These are phyloP conservation scores for Botrytis hyacinthi DNA, from an alignment of 2,329 filamentous ascomycete genomes.

Conservation along the genomic window DNA sequence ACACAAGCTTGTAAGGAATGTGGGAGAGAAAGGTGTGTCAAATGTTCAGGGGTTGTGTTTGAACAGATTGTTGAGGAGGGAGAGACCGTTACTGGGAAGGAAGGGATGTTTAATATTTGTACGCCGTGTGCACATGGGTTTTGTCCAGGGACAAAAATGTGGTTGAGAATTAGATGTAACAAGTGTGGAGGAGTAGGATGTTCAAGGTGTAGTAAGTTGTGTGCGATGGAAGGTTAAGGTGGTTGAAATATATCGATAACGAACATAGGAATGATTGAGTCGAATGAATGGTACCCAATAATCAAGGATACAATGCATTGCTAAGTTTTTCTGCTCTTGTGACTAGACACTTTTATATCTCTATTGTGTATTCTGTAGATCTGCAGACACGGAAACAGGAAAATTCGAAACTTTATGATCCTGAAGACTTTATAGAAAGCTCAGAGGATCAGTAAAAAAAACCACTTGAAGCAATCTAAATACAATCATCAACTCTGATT, in stretches of 20 bases:
- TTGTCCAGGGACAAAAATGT: constrained; percentile 11
- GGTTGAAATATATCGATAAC: neutral
- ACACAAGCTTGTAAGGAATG: neutral
- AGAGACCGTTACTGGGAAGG: neutral
- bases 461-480: neutral
- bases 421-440: neutral
- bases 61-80: constrained; percentile 8
- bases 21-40: constrained; percentile 12
- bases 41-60: neutral
- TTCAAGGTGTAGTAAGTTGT: neutral
- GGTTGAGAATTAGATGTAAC: constrained; percentile 12
- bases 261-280: neutral
- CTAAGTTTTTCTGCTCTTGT: neutral
- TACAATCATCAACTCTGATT: neutral
- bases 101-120: neutral
- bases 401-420: neutral
- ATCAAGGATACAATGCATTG: neutral
- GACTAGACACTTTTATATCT: neutral
- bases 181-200: neutral
- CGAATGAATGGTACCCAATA: no score
- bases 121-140: constrained; percentile 16
- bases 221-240: neutral
- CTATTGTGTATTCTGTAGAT: neutral
- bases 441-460: neutral
- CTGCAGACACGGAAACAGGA: neutral